Conservation (phyloP, 108 stramenopile genomes). For the Nitzschia inconspicua region DNA sequence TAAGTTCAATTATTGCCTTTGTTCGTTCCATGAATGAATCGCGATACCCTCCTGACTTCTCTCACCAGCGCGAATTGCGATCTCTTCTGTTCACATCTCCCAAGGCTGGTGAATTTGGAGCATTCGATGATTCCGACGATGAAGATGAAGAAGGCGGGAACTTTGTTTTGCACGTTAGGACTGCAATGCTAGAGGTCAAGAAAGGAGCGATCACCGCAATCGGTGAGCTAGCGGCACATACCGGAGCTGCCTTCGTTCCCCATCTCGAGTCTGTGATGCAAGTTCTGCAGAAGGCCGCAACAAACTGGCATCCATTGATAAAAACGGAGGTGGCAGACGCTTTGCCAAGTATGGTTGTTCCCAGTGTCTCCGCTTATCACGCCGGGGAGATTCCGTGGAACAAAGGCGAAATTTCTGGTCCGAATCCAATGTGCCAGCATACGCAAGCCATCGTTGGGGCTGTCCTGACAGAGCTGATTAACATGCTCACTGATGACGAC, state of each 20-base stretch:
- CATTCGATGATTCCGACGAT: slow-evolving; percentile 88
- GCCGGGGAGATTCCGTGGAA: slow-evolving; percentile 80
- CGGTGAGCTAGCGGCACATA: slow-evolving; percentile 92
- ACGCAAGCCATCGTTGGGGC: slow-evolving; percentile 65
- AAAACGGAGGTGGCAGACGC: slow-evolving; percentile 81
- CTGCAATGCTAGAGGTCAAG: slow-evolving; percentile 93
- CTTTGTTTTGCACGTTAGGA: slow-evolving; percentile 85
- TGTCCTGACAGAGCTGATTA: slow-evolving; percentile 74
- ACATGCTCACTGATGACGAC: slow-evolving; percentile 77
- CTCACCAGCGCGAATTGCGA: slow-evolving; percentile 56
- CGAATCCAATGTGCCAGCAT: slow-evolving; percentile 62
- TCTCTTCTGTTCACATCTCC: slow-evolving; percentile 28
- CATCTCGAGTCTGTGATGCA: slow-evolving; percentile 78
- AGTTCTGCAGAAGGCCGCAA: slow-evolving; percentile 69
- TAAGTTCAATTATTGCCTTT: slow-evolving; percentile 18
- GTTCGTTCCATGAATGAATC: neutral
- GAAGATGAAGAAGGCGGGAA: slow-evolving; percentile 80
- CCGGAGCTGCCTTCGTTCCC: slow-evolving; percentile 83
- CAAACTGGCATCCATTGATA: slow-evolving; percentile 92
- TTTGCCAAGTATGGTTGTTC: slow-evolving; percentile 70
- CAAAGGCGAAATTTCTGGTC: slow-evolving; percentile 70
- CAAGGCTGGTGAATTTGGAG: slow-evolving; percentile 63
- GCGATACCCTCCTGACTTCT: slow-evolving; percentile 1
- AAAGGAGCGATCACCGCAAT: slow-evolving; percentile 96
- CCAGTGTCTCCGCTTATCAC: slow-evolving; percentile 74